These are phyloP conservation scores for Amanita polypyramis DNA, from an alignment of 768 basidiomycete species.

Conservation along the genomic window DNA sequence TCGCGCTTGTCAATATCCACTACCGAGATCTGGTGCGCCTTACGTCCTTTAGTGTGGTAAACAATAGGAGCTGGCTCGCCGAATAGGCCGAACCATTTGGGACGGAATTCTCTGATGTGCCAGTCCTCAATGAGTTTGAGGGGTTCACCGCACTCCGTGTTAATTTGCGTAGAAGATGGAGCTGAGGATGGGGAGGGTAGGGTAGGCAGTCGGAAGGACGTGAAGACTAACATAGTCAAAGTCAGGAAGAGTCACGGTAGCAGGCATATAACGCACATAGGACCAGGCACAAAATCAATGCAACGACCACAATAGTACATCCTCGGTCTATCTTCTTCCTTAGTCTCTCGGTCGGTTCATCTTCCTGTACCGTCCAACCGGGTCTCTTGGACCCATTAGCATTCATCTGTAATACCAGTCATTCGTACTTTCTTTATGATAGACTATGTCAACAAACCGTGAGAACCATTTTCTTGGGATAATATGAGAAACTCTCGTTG, in stretches of 20 bases:
- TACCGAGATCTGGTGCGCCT: background rate
- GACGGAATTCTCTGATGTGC: background rate
- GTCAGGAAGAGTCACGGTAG: background rate
- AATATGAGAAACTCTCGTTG: background rate
- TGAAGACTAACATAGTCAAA: background rate
- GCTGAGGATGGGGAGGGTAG: background rate
- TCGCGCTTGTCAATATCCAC: constrained; percentile 7
- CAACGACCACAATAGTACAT: background rate
- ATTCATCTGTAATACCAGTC: constrained; percentile 1
- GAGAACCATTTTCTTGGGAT: background rate
- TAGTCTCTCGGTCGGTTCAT: background rate
- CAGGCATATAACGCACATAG: background rate
- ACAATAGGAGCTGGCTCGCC: constrained; percentile 1
- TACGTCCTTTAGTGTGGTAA: background rate
- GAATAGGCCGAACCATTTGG: constrained; percentile 2
- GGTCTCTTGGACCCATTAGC: background rate
- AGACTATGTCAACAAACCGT: background rate
- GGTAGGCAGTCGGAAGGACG: background rate
- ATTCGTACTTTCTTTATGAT: background rate
- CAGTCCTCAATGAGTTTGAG: background rate
- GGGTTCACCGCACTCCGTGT: background rate
- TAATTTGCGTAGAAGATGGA: background rate
- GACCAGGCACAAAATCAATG: background rate
- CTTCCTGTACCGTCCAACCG: background rate
- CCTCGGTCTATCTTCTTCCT: background rate